A percentile compares a stretch with the other conserved stretches of the same genome.
These are phyloP conservation scores for Aspergillus ellipticus DNA, from an alignment of 495 filamentous ascomycete species.

Conservation along the genomic window DNA sequence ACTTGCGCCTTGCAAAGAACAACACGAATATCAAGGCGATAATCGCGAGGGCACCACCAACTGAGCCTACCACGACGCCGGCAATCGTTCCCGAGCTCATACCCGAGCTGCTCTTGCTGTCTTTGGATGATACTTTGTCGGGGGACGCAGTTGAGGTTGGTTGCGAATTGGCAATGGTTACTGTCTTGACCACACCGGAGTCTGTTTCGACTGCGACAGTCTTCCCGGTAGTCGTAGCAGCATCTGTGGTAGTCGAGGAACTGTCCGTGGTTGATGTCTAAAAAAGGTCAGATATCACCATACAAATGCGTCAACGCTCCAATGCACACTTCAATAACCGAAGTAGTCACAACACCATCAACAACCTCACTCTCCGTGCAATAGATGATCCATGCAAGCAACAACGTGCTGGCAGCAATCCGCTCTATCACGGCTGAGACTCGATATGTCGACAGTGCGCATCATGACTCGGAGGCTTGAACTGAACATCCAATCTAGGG, in stretches of 20 bases:
- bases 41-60: slow-evolving; percentile 42
- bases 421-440: not conserved
- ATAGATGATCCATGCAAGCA: not conserved
- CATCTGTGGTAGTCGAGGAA: slow-evolving; percentile 16
- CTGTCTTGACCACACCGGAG: slow-evolving; percentile 44
- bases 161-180: slow-evolving; percentile 45
- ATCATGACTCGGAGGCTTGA: not conserved
- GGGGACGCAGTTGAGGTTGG: slow-evolving; percentile 23
- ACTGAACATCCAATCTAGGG: not conserved
- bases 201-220: slow-evolving; percentile 43
- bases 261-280: slow-evolving; percentile 9
- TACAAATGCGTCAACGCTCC: not conserved
- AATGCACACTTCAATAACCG: not conserved
- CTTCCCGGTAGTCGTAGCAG: slow-evolving; percentile 33
- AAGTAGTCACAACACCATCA: not conserved
- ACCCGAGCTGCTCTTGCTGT: slow-evolving; percentile 17
- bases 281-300: slow-evolving; percentile 2
- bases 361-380: not conserved
- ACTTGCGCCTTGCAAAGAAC: slow-evolving; percentile 41
- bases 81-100: slow-evolving; percentile 40
- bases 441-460: not conserved
- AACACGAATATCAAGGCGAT: slow-evolving; percentile 38
- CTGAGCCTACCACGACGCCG: slow-evolving; percentile 47
- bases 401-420: not conserved
- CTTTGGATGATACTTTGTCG: slow-evolving; percentile 8